Base-by-base conservation (phyloP, 805 yeast genomes). In the Kluyveromyces dobzhanskii region DNA sequence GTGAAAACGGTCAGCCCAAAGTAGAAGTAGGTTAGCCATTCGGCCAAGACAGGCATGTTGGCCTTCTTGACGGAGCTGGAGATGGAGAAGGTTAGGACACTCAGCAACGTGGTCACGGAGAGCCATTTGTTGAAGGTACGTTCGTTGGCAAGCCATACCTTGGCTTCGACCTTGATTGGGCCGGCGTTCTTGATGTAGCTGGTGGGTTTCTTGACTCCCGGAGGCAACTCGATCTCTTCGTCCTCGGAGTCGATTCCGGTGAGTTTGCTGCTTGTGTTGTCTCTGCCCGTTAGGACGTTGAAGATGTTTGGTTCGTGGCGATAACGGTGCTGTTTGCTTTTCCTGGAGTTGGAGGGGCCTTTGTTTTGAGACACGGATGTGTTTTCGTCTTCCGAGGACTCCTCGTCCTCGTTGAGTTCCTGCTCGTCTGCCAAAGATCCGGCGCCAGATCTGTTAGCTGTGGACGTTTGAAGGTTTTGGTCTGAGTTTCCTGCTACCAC, bases 71-170 rank as follows among this genome's bases (percentile, higher is more conserved):
- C 83, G 9, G 95, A 80, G 30, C 79, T 75, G 65, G 85, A 85
- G 40, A 92, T 74, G 12, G 92, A 71, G 55, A 88, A 87, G 0
- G 97, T 86, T 51, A 92, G 65, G 0, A 88, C 79, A 16, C 95
- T 78, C 49, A 92, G 70, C 56, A 92, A 67, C 0, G 94, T 77
- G 11, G 94, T 83, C 17, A 90, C 90, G 45, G 82, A 87, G 48
- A 92, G 69, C 98, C 98, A 92, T 62, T 94, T 76, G 68, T 85
- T 81, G 66, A 88, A 90, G 3, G 98, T 92, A 61, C 98, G 81
- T 66, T 92, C 98, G 57, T 92, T 92, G 21, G 98, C 98, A 47
- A 92, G 71, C 97, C 97, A 92, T 11, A 92, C 98, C 57, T 92
- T 92, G 23, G 97, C 94, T 66, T 92, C 98, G 42, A 92, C 88